Base-by-base conservation (phyloP, 495 filamentous ascomycete species). In the Cercophora scortea region DNA sequence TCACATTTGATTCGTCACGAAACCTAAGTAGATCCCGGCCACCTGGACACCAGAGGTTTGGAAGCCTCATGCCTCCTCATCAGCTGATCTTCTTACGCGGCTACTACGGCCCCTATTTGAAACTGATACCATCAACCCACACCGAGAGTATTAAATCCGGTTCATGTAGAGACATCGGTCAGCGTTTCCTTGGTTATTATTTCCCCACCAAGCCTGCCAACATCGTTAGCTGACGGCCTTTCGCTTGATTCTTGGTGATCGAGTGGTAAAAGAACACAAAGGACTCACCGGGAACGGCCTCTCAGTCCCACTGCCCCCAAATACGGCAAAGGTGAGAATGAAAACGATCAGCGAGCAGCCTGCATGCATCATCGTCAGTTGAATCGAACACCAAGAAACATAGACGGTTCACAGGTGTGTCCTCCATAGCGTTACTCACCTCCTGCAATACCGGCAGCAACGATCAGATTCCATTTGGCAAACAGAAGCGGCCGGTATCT, bases 271-370 rank as follows among this genome's bases (percentile, higher is more conserved):
- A 45, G n/a, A 1, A 11, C 74, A n/a, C n/a, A n/a, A 69, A 70
- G 76, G 1, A 57, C 56, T 41, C 19, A 52, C 50, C 7, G 67
- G 68, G 45, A 71, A 71, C 4, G 57, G 62, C 16, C 52, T 34
- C 11, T 63, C 51, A 3, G 47, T 57, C 1, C 68, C 68, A 43
- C 58, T 61, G 16, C 64, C 79, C 0, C 79, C 79, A 17, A 74
- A 70, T 0, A 83, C 75, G 0, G 79, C 78, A 62, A 83, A 83
- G 2, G 72, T 74, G 6, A 82, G 66, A 16, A 82, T 71, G 52
- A 82, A 83, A 3, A 81, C 62, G 0, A 80, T 62, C 8, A 73
- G 66, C 44, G 73, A 66, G 42, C 69, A 73, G 32, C 18, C 43
- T 45, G 43, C 8, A 13, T 45, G 43, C 8, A 13, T 33, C 9